A percentile compares a stretch with the other conserved stretches of the same genome.
These are phyloP conservation scores for Linderniella brevidens DNA, from an alignment of 257 asterid genomes.

Conservation along the genomic window DNA sequence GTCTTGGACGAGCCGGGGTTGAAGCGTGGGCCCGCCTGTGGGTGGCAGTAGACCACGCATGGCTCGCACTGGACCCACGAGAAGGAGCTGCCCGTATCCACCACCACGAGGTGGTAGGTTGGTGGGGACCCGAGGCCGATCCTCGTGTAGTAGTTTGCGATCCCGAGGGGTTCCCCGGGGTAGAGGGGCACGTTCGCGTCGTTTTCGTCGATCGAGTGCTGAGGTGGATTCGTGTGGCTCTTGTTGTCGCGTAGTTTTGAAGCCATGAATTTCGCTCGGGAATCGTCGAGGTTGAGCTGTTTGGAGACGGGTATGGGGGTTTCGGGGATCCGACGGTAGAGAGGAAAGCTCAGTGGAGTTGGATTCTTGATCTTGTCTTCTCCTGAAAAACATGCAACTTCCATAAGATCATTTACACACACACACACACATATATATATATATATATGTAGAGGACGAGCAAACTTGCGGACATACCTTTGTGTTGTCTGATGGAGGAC, in stretches of 20 bases:
- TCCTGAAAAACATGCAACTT: neutral
- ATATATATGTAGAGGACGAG: neutral
- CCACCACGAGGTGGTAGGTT: conserved; percentile 28
- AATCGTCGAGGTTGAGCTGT: conserved; percentile 16
- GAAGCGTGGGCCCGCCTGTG: conserved; percentile 25
- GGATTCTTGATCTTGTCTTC: no score
- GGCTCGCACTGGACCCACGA: conserved; percentile 44
- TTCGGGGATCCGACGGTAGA: conserved; percentile 15
- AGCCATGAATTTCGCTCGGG: conserved; percentile 24
- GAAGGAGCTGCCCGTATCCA: conserved; percentile 49
- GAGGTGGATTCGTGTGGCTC: neutral
- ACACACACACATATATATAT: no score
- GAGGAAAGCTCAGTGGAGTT: conserved; percentile 22
- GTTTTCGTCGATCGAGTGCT: conserved; percentile 9
- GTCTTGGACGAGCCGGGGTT: conserved; percentile 26
- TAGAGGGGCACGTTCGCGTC: conserved; percentile 19
- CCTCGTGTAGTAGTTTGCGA: conserved; percentile 34
- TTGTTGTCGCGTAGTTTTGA: conserved; percentile 12
- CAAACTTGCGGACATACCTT: conserved; percentile 15
- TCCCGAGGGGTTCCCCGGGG: conserved; percentile 23
- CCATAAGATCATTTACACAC: neutral
- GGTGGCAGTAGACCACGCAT: conserved; percentile 30
- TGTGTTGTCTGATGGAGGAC: conserved; percentile 18
- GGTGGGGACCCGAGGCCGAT: conserved; percentile 39
- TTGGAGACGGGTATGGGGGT: conserved; percentile 12